A percentile compares a stretch with the other conserved stretches of the same genome.
These are phyloP conservation scores for Umbilicaria muhlenbergii DNA, from an alignment of 495 filamentous ascomycete species.

Conservation along the genomic window DNA sequence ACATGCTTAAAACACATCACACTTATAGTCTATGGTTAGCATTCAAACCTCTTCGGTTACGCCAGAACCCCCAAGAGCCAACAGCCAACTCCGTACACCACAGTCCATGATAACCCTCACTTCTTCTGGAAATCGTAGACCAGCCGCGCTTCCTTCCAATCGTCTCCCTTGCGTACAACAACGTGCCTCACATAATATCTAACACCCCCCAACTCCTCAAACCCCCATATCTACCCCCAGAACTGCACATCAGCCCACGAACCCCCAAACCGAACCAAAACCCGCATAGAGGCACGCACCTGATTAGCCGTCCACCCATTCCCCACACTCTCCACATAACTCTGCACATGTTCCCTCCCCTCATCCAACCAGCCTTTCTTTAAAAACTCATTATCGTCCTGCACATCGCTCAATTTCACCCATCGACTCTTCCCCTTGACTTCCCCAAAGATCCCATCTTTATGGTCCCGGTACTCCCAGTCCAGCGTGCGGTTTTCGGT, in stretches of 20 bases:
- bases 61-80: no score
- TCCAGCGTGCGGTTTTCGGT: conserved; percentile 59
- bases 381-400: conserved; percentile 30
- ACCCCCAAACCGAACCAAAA: conserved; percentile 2
- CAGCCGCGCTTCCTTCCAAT: conserved; percentile 47
- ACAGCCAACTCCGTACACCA: no score
- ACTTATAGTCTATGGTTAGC: no score
- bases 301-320: conserved; percentile 34
- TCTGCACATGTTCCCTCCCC: conserved; percentile 29
- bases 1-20: no score
- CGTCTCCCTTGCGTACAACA: conserved; percentile 44
- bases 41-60: no score
- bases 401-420: conserved; percentile 22
- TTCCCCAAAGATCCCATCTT: conserved; percentile 68
- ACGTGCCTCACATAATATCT: conserved; percentile 54
- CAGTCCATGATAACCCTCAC: not conserved
- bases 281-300: conserved; percentile 15
- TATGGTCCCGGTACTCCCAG: conserved; percentile 50
- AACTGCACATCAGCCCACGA: not conserved
- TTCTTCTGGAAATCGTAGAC: conserved; percentile 48
- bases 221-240: conserved; percentile 41
- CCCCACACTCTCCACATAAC: conserved; percentile 26
- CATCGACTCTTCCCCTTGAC: conserved; percentile 48
- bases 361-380: conserved; percentile 22
- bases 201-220: conserved; percentile 39